phyloP scores from a whole-genome alignment of 306 rosid species.

The Nissolia schottii region DNA sequence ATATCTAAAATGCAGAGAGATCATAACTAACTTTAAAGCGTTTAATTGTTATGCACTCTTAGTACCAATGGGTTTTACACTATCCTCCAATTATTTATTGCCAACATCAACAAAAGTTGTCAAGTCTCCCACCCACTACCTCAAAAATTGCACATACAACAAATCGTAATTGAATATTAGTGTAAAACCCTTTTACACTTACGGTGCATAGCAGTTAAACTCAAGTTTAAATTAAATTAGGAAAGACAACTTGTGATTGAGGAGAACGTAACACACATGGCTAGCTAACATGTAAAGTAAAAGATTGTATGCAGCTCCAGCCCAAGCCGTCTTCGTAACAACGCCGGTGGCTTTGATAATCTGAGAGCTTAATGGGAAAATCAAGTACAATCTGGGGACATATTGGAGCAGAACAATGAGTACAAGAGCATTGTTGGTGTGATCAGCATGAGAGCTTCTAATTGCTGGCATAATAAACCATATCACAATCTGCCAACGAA shows the following conservation, averaged over 20 bases:
- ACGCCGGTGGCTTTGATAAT: constrained; percentile 86
- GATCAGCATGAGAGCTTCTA: constrained; percentile 68
- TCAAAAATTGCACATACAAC: too few species aligned
- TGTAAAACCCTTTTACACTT: too few species aligned
- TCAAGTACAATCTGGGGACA: constrained; percentile 75
- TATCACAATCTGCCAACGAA: constrained; percentile 67
- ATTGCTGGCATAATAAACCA: constrained; percentile 88
- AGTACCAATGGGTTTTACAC: too few species aligned
- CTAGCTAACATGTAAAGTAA: constrained; percentile 91
- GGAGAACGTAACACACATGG: constrained; percentile 56
- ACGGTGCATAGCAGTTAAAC: too few species aligned
- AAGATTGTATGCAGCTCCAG: constrained; percentile 96
- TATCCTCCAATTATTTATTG: too few species aligned
- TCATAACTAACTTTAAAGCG: neutral
- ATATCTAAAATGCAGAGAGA: neutral
- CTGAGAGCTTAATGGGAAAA: constrained; percentile 83
- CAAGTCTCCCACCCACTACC: too few species aligned
- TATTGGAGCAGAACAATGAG: constrained; percentile 81
- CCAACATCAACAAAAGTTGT: too few species aligned
- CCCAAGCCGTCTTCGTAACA: constrained; percentile 93
- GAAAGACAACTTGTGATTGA: neutral
- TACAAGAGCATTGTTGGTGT: constrained; percentile 71
- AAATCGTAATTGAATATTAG: too few species aligned
- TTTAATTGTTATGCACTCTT: too few species aligned
- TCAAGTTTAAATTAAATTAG: too few species aligned